Conservation (phyloP, 169 alveolate species). For the Eimeria falciformis region DNA sequence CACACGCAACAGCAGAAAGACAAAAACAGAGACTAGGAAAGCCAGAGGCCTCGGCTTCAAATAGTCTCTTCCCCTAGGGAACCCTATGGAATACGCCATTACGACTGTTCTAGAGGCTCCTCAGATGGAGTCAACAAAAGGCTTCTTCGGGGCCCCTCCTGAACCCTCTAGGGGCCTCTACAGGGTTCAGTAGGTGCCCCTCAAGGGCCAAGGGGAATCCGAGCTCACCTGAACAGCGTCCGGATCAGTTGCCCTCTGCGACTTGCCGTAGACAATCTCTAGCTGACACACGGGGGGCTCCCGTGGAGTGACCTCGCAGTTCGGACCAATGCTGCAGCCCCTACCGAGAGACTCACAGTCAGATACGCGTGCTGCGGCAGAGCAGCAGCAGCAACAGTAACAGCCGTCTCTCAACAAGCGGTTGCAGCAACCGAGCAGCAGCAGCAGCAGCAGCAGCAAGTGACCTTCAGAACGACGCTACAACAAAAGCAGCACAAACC, state of each 20-base stretch:
- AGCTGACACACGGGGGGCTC: background rate
- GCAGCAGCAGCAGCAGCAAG: conserved; percentile 32
- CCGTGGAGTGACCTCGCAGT: background rate
- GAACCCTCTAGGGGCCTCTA: background rate
- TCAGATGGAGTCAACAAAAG: background rate
- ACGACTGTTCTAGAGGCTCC: too few species aligned
- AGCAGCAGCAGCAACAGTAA: conserved; percentile 20
- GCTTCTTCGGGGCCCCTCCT: background rate
- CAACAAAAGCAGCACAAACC: background rate
- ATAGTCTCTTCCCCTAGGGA: too few species aligned
- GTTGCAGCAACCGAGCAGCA: conserved; percentile 14
- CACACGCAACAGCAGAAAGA: too few species aligned
- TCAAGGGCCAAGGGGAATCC: too few species aligned
- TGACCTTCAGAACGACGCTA: background rate
- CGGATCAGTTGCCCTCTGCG: background rate
- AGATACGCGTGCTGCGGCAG: background rate
- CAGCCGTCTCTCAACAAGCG: too few species aligned
- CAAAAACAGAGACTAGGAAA: too few species aligned
- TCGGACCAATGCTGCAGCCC: background rate
- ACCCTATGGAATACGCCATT: too few species aligned
- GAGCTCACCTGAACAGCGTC: background rate
- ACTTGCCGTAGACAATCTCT: background rate
- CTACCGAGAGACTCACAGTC: background rate
- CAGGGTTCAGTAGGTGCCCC: too few species aligned
- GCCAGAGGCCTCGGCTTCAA: too few species aligned